Conservation (phyloP, 2,329 filamentous ascomycete species). For the Aspergillus calidoustus region DNA sequence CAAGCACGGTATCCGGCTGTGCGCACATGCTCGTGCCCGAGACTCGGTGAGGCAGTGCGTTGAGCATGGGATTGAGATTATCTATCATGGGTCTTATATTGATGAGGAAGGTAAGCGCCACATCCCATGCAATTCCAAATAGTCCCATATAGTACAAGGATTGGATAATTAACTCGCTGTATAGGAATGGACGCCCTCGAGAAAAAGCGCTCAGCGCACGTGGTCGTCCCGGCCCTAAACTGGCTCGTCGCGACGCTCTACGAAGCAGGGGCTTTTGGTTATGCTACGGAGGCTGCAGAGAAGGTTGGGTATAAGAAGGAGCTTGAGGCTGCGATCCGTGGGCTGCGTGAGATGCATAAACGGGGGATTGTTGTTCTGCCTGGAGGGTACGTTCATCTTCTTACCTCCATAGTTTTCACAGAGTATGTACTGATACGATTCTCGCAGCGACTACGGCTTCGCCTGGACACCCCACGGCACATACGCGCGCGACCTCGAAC, state of each 20-base stretch:
- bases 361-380: constrained; percentile 18
- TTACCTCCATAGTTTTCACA: too few relatives aligned
- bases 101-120: constrained; percentile 38
- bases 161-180: too few relatives aligned
- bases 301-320: constrained; percentile 51
- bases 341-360: constrained; percentile 50
- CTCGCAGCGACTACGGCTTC: constrained; percentile 50
- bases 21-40: constrained; percentile 51
- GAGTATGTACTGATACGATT: too few relatives aligned
- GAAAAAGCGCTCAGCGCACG: constrained; percentile 42
- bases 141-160: too few relatives aligned
- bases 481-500: constrained; percentile 49
- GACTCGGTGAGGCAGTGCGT: constrained; percentile 52
- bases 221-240: constrained; percentile 52
- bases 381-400: too few relatives aligned
- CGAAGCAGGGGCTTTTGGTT: constrained; percentile 48
- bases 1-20: constrained; percentile 37
- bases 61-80: constrained; percentile 52
- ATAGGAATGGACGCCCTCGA: constrained; percentile 38
- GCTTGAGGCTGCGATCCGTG: constrained; percentile 44
- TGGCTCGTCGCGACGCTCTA: constrained; percentile 47
- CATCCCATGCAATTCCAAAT: too few relatives aligned
- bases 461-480: constrained; percentile 53
- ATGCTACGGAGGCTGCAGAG: constrained; percentile 49
- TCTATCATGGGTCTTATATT: constrained; percentile 54